These are phyloP conservation scores for Pleurostoma richardsiae DNA, from an alignment of 2,329 filamentous ascomycete genomes.

Conservation along the genomic window DNA sequence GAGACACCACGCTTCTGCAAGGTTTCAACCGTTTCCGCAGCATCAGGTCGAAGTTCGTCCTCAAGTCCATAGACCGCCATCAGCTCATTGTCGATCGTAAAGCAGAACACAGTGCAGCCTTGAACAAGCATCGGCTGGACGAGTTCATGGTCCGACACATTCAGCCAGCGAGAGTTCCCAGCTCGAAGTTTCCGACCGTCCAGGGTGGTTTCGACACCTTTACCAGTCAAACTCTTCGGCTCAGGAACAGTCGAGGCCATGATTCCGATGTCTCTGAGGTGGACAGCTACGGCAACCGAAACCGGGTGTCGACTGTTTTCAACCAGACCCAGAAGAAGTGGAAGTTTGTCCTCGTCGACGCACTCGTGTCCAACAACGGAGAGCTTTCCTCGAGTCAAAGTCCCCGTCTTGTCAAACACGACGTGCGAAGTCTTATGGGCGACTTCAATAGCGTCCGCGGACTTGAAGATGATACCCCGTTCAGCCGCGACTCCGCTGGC, in stretches of 20 bases:
- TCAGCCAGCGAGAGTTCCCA: constrained; percentile 46
- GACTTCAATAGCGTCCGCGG: constrained; percentile 57
- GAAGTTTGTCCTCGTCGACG: constrained; percentile 11
- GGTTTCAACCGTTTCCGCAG: constrained; percentile 22
- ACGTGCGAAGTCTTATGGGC: constrained; percentile 59
- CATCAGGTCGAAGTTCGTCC: constrained; percentile 40
- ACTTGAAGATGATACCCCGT: constrained; percentile 65
- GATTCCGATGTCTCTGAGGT: constrained; percentile 18
- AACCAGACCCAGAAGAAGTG: constrained; percentile 26
- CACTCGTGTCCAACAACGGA: constrained; percentile 32
- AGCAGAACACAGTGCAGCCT: constrained; percentile 41
- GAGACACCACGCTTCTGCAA: constrained; percentile 33
- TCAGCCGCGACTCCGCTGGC: constrained; percentile 61
- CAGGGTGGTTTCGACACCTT: constrained; percentile 35
- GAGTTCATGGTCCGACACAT: constrained; percentile 17
- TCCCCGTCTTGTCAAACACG: constrained; percentile 79
- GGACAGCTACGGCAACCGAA: constrained; percentile 29
- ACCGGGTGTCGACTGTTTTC: constrained; percentile 47
- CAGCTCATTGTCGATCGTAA: constrained; percentile 29
- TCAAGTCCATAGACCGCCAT: constrained; percentile 38
- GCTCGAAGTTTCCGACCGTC: constrained; percentile 29
- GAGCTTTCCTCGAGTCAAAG: constrained; percentile 58
- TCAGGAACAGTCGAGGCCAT: constrained; percentile 18
- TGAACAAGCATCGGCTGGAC: constrained; percentile 27
- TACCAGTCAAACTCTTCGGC: constrained; percentile 34